A percentile compares a stretch with the other conserved stretches of the same genome.
Evolutionary conservation across 1,284 basidiomycete species (phyloP).

Genomic region (Rhodotorula mucilaginosa): DNA sequence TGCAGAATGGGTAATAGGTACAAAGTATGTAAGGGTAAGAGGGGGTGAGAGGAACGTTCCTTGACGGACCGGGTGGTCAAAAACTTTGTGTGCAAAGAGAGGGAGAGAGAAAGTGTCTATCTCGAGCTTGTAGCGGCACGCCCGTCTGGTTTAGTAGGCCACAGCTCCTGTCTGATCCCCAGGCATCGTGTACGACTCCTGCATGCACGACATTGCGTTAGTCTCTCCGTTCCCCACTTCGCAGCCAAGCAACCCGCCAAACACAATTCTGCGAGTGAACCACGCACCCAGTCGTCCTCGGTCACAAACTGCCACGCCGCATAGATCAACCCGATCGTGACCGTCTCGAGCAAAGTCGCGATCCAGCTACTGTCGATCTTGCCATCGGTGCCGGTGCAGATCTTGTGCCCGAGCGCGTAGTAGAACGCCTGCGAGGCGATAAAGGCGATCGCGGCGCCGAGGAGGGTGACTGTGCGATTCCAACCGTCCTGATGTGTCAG

Average conservation of each 20-base stretch:
- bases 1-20: too few species aligned
- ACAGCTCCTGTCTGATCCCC: neutral
- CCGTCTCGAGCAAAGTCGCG: conserved; percentile 43
- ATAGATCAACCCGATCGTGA: conserved; percentile 36
- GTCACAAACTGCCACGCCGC: conserved; percentile 43
- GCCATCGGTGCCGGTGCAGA: conserved; percentile 41
- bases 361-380: conserved; percentile 44
- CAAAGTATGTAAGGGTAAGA: too few species aligned
- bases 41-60: neutral
- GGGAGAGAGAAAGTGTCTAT: neutral
- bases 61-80: neutral
- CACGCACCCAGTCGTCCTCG: conserved; percentile 43
- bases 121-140: neutral
- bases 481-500: rapidly evolving
- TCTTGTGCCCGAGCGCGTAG: conserved; percentile 41
- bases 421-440: conserved; percentile 40
- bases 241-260: too few species aligned
- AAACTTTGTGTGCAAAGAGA: neutral
- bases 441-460: conserved; percentile 39
- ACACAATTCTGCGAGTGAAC: too few species aligned
- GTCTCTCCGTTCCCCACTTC: too few species aligned
- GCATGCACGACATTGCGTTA: neutral
- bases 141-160: neutral
- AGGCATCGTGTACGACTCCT: neutral
- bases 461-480: conserved; percentile 24